Base-by-base conservation (phyloP, 768 basidiomycete genomes). In the Rhizopogon vesiculosus region DNA sequence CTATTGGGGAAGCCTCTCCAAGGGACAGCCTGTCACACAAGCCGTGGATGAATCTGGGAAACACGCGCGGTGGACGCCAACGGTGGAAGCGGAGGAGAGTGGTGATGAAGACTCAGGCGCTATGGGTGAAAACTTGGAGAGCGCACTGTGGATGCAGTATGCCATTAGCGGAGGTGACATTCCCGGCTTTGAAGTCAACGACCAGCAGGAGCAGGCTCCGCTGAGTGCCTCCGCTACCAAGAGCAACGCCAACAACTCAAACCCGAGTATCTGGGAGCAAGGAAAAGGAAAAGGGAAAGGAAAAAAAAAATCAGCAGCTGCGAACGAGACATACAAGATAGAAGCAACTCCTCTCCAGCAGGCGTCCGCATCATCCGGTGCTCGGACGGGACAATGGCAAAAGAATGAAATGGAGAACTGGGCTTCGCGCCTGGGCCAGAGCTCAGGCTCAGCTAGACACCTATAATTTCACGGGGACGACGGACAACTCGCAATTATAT, bases 341-440 rank as follows among this genome's bases (percentile, higher is more conserved):
- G 43, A 46, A 44, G 63, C 60, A 45, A 62, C 62, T 54, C 64
- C 66, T 58, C 59, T 42, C 42, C 67, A 66, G 53, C 59, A 61
- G 58, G 33, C 66, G 25, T 55, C 65, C 48, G 62, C 38, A 54
- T 65, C 62, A 54, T 66, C 67, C 61, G 64, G 58, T 62, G 65
- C 68, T 56, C 45, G 63, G 45, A 69, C 40, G 9, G 56, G 64
- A 29, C 68, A 63, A 39, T 68, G 69, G 69, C 70, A 68, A 51
- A 72, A 69, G 64, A 35, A 18, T 50, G 50, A 33, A 8, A 66
- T 72, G 70, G 69, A 70, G 62, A 71, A 54, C 43, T 70, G 69
- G 68, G 59, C 67, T 40, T 51, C 68, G 15, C 58, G 70, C 38
- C 66, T 54, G 0, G 61, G 69, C 3, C 66, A 70, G 52, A 71